Conservation (phyloP, 768 basidiomycete genomes). For the Termitomyces sp. region DNA sequence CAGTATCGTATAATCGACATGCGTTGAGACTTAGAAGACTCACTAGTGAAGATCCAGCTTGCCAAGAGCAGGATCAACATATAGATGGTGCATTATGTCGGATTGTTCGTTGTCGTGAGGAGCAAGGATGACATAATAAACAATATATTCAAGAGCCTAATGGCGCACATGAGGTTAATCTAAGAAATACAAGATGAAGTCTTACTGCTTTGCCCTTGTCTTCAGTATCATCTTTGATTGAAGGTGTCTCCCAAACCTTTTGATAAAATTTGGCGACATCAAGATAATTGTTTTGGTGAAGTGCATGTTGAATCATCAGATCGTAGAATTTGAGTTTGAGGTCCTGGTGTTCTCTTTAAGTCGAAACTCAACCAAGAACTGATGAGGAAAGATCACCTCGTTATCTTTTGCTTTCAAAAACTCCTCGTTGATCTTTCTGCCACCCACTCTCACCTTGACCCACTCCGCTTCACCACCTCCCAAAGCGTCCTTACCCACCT, state of each 20-base stretch:
- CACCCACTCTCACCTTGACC: slow-evolving; percentile 88
- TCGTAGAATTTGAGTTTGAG: slow-evolving; percentile 95
- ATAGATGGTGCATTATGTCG: slow-evolving; percentile 90
- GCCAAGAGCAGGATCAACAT: slow-evolving; percentile 66
- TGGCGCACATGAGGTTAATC: slow-evolving; percentile 6
- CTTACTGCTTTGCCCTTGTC: slow-evolving; percentile 66
- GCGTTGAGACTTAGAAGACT: slow-evolving; percentile 13
- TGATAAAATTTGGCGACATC: slow-evolving; percentile 94
- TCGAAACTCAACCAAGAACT: background rate
- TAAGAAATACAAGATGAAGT: slow-evolving; percentile 1
- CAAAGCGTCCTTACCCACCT: slow-evolving; percentile 56
- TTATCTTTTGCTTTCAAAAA: slow-evolving; percentile 88
- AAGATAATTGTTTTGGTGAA: slow-evolving; percentile 80
- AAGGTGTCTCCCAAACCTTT: slow-evolving; percentile 96
- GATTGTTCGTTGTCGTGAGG: slow-evolving; percentile 96
- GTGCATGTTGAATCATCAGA: slow-evolving; percentile 91
- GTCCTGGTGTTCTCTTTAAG: slow-evolving; percentile 45
- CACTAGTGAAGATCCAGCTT: slow-evolving; percentile 87
- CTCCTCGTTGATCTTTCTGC: slow-evolving; percentile 89
- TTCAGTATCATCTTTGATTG: slow-evolving; percentile 78
- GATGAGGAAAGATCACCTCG: slow-evolving; percentile 46
- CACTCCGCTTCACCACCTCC: slow-evolving; percentile 84
- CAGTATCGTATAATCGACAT: slow-evolving; percentile 7
- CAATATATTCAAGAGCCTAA: slow-evolving; percentile 90
- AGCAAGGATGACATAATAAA: slow-evolving; percentile 90